Base-by-base conservation (phyloP, 768 basidiomycete species). In the Infundibulicybe gibba region DNA sequence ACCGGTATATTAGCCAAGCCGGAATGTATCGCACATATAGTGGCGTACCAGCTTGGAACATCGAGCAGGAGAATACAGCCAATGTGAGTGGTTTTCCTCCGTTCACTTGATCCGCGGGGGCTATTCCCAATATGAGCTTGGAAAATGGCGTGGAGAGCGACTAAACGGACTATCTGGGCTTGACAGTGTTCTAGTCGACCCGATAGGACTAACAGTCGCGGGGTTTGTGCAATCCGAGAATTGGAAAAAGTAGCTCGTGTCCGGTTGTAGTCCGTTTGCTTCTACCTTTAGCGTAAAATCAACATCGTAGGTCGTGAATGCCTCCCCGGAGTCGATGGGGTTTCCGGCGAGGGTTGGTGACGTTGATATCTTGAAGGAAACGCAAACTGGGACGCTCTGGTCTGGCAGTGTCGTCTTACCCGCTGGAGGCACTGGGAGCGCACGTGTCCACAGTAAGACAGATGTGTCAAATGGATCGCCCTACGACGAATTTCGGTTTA, bases 221-320 rank as follows among this genome's bases (percentile, higher is more conserved):
- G 68, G 60, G 44, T 77, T 72, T 5, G 74, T 74, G 49, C 80
- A 82, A 54, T 81, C 79, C 4, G 69, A 64, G 48, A 81, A 82
- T 38, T 72, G 68, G 60, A 71, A 82, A 56, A 71, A 80, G 54
- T 81, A 84, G 44, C 69, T 67, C 0, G 74, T 77, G 51, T 80
- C 79, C 0, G 81, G 67, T 35, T 66, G 53, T 42, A 83, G 58
- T 2, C 68, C 67, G 0, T 62, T 70, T 2, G 80, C 79, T 51
- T 83, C 81, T 14, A 83, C 74, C 58, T 82, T 82, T 52, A 80
- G 68, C 0, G 80, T 81, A 58, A 70, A 81, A 55, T 81, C 79
- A 33, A 82, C 76, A 46, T 84, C 81, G 44, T 75, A 74, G 45
- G 66, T 71, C 0, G 79, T 79, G 59, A 78, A 80, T 1, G 74